Base-by-base conservation (phyloP, 768 basidiomycete species). In the Hericium alpestre region DNA sequence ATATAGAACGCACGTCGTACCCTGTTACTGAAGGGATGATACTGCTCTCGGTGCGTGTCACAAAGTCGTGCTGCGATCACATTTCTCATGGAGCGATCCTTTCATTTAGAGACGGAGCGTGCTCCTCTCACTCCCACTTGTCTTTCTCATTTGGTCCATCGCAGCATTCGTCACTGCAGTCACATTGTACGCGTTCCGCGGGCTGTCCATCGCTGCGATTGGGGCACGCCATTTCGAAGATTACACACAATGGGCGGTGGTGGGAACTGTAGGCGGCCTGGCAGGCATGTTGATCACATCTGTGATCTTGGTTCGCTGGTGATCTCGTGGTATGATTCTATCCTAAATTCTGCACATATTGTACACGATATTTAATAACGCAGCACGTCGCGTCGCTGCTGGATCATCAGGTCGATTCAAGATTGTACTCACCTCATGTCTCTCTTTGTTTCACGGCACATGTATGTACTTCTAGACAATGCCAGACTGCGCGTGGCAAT, bases 111-210 rank as follows among this genome's bases (percentile, higher is more conserved):
- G 77, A 64, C 77, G 83, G 20, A 82, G 80, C 57, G 71, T 90
- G 23, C 69, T 86, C 39, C 73, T 87, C 58, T 86, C 88, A 0
- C 76, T 90, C 12, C 88, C 89, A 0, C 71, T 87, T 20, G 86
- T 89, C 25, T 83, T 89, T 61, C 71, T 90, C 38, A 79, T 81
- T 0, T 90, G 89, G 66, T 79, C 85, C 1, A 75, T 89, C 59
- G 74, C 82, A 1, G 84, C 79, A 1, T 86, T 90, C 70, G 70
- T 88, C 39, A 74, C 79, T 0, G 87, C 79, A 0, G 74, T 89
- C 25, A 76, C 81, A 0, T 58, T 88, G 23, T 89, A 87, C 66
- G 80, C 83, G 0, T 81, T 86, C 68, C 72, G 80, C 5, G 84
- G 79, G 0, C 66, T 72, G 2, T 72, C 75, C 0, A 50, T 74